Conservation (phyloP, 1,139 yeast species). For the Yamadazyma spencermartinsiae region DNA sequence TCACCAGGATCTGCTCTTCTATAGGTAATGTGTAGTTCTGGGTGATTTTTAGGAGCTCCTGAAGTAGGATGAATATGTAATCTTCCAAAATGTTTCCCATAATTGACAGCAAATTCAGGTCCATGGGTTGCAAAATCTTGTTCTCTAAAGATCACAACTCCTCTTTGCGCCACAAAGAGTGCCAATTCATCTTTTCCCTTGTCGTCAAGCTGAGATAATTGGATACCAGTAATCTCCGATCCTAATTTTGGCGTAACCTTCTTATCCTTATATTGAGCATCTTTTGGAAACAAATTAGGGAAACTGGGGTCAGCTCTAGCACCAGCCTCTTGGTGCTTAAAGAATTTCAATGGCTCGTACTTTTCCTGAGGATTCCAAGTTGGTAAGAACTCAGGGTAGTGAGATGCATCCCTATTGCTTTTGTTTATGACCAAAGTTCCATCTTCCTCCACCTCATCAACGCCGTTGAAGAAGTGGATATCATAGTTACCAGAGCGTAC, state of each 20-base stretch:
- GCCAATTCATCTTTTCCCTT: constrained; percentile 61
- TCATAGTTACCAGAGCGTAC: constrained; percentile 35
- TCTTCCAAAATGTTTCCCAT: constrained; percentile 63
- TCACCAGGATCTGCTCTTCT: constrained; percentile 44
- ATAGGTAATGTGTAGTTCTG: constrained; percentile 60
- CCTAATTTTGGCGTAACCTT: constrained; percentile 61
- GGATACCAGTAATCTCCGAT: constrained; percentile 56
- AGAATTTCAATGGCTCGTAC: constrained; percentile 45
- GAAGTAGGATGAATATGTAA: constrained; percentile 71
- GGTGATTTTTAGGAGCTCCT: constrained; percentile 56
- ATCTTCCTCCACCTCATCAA: constrained; percentile 36
- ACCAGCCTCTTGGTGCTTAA: constrained; percentile 55
- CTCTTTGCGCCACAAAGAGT: constrained; percentile 57
- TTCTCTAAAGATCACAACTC: constrained; percentile 63
- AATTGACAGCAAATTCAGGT: constrained; percentile 47
- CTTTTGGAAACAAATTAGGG: constrained; percentile 43
- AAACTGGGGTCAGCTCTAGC: constrained; percentile 53
- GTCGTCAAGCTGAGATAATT: constrained; percentile 47
- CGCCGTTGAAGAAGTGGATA: constrained; percentile 38
- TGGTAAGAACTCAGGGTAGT: constrained; percentile 49
- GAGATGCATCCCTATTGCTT: constrained; percentile 28
- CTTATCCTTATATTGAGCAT: constrained; percentile 25
- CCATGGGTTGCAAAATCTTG: constrained; percentile 60
- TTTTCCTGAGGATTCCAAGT: constrained; percentile 51
- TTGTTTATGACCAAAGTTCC: constrained; percentile 32